Conservation (phyloP, 2,329 filamentous ascomycete genomes). For the Drechslerella dactyloides region DNA sequence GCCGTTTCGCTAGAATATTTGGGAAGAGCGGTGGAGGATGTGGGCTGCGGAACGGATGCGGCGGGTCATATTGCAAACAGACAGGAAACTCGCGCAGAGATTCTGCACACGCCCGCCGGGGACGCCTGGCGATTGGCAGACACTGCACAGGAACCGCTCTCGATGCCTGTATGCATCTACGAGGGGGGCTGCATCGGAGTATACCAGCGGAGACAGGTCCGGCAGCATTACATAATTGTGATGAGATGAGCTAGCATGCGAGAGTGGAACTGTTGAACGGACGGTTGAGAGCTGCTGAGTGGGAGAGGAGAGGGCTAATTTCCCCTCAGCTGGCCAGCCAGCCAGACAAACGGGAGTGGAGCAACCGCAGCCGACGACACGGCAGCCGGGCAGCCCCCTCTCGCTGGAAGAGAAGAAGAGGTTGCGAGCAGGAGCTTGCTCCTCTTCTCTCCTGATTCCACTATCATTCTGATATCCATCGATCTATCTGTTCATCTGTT, state of each 20-base stretch:
- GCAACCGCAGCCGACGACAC: neutral
- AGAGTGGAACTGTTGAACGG: neutral
- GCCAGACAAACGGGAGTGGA: neutral
- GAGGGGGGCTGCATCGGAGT: neutral
- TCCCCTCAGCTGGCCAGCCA: neutral
- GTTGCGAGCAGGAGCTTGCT: neutral
- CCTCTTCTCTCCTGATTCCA: neutral
- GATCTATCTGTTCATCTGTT: neutral
- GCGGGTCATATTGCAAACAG: no score
- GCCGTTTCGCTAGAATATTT: no score
- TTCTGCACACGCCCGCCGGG: no score
- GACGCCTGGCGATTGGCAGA: no score
- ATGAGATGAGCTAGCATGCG: neutral
- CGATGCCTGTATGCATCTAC: no score
- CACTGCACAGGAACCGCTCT: no score
- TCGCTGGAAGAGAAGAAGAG: neutral
- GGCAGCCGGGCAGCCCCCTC: neutral
- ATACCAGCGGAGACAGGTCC: neutral
- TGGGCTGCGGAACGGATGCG: no score
- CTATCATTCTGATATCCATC: neutral
- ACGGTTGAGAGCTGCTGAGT: neutral
- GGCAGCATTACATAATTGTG: neutral
- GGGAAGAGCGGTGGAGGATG: no score
- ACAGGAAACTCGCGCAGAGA: no score
- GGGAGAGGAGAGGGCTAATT: neutral